Evolutionary conservation across 768 basidiomycete genomes (phyloP).

Genomic region (Rhizopogon vinicolor): DNA sequence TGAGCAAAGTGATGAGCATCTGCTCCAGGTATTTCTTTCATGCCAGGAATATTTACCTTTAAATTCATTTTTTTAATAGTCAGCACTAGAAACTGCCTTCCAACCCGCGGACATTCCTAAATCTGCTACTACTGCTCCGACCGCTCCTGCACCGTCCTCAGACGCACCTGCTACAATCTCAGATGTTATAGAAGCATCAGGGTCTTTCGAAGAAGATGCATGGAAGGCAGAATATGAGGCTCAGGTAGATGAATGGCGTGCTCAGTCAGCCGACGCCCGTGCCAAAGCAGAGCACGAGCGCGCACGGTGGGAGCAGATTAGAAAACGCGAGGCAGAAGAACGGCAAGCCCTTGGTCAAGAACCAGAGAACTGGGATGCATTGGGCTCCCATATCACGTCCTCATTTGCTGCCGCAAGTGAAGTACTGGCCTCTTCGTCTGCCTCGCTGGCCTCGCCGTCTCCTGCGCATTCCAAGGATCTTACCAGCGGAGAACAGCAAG

Average conservation of each 20-base stretch:
- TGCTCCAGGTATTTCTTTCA: constrained; percentile 16
- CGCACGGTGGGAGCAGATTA: constrained; percentile 63
- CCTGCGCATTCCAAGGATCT: constrained; percentile 37
- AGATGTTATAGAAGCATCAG: neutral
- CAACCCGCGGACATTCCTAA: constrained; percentile 19
- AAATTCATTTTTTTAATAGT: constrained; percentile 4
- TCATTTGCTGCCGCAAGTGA: constrained; percentile 3
- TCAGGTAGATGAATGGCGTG: constrained; percentile 67
- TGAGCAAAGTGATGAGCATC: constrained; percentile 17
- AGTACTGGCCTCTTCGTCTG: constrained; percentile 11
- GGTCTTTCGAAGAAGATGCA: constrained; percentile 30
- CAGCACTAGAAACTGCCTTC: constrained; percentile 22
- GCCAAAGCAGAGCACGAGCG: constrained; percentile 74
- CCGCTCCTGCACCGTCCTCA: neutral
- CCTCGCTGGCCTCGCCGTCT: constrained; percentile 28
- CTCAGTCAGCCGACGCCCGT: constrained; percentile 65
- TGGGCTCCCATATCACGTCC: constrained; percentile 20
- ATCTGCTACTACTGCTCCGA: neutral
- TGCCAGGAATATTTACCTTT: neutral
- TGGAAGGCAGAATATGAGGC: constrained; percentile 71
- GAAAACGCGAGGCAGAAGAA: constrained; percentile 42
- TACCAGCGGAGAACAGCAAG: constrained; percentile 34
- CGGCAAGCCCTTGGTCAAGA: constrained; percentile 26
- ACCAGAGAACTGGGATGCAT: constrained; percentile 12
- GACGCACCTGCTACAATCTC: neutral